phyloP scores from a whole-genome alignment of 768 basidiomycete species.

The Termitomyces sp. region DNA sequence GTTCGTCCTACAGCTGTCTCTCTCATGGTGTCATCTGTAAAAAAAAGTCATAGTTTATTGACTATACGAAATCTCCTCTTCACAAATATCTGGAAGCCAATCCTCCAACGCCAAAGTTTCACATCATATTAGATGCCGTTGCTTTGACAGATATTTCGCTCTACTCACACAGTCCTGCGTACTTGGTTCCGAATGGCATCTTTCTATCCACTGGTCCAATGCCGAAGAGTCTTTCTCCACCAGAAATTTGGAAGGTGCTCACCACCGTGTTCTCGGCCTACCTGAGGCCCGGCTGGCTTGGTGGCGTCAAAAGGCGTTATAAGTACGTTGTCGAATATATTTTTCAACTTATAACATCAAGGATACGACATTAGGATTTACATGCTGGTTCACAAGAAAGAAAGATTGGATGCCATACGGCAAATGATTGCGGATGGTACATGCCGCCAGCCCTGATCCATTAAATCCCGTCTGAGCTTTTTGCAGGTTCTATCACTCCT shows the following conservation, averaged over 20 bases:
- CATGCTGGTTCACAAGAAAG: conserved; percentile 21
- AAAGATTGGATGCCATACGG: conserved; percentile 30
- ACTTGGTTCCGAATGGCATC: conserved; percentile 45
- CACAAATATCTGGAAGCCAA: conserved; percentile 36
- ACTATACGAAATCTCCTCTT: conserved; percentile 52
- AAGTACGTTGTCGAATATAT: conserved; percentile 27
- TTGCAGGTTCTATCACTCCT: conserved; percentile 43
- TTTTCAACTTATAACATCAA: not conserved
- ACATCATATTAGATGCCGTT: conserved; percentile 56
- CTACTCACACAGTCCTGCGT: conserved; percentile 44
- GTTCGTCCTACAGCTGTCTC: conserved; percentile 22
- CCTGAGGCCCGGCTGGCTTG: conserved; percentile 41
- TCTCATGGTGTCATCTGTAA: not conserved
- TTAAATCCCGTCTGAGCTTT: not conserved
- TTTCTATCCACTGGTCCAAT: conserved; percentile 51
- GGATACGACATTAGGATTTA: conserved; percentile 23
- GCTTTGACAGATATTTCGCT: conserved; percentile 43
- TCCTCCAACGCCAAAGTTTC: conserved; percentile 44
- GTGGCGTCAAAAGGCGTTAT: conserved; percentile 43
- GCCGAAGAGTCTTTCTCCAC: conserved; percentile 22
- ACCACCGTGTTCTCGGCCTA: conserved; percentile 26
- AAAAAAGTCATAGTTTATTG: conserved; percentile 38
- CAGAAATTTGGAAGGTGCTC: conserved; percentile 26
- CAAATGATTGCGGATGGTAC: conserved; percentile 38
- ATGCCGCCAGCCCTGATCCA: not conserved